phyloP scores from a whole-genome alignment of 306 rosid species.

The Rosa lucieae region DNA sequence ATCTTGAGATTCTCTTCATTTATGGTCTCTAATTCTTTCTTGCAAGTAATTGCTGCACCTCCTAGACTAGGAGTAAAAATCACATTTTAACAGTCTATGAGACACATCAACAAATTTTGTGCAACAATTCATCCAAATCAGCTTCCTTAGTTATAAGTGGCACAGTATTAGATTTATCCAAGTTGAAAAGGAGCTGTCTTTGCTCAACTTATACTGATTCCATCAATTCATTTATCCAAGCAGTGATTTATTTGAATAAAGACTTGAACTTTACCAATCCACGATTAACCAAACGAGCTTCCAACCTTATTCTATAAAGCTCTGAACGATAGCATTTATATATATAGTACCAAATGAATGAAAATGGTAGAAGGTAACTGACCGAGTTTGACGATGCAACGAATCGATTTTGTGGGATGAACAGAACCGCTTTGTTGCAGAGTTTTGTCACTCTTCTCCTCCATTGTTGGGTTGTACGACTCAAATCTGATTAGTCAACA shows the following conservation, averaged over 20 bases:
- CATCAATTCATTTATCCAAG: neutral
- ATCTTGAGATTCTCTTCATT: slow-evolving; percentile 65
- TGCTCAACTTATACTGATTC: neutral
- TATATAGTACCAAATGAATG: neutral
- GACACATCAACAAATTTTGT: neutral
- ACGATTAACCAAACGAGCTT: neutral
- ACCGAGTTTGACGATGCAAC: slow-evolving; percentile 92
- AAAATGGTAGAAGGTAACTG: slow-evolving; percentile 1
- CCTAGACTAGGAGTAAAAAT: slow-evolving; percentile 38
- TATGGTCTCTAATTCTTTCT: slow-evolving; percentile 74
- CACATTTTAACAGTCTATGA: neutral
- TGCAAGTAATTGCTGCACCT: slow-evolving; percentile 91
- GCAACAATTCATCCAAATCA: neutral
- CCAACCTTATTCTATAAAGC: neutral
- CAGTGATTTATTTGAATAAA: neutral
- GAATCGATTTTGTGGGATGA: slow-evolving; percentile 50
- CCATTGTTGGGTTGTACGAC: slow-evolving; percentile 32
- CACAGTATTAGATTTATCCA: neutral
- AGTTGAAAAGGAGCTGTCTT: neutral
- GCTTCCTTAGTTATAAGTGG: neutral
- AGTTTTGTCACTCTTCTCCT: slow-evolving; percentile 26
- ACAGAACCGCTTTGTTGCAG: slow-evolving; percentile 15
- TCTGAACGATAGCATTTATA: neutral
- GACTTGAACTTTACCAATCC: slow-evolving; percentile 3
- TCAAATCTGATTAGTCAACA: slow-evolving; percentile 1